phyloP scores from a whole-genome alignment of 768 basidiomycete species.

The Gautieria morchelliformis region DNA sequence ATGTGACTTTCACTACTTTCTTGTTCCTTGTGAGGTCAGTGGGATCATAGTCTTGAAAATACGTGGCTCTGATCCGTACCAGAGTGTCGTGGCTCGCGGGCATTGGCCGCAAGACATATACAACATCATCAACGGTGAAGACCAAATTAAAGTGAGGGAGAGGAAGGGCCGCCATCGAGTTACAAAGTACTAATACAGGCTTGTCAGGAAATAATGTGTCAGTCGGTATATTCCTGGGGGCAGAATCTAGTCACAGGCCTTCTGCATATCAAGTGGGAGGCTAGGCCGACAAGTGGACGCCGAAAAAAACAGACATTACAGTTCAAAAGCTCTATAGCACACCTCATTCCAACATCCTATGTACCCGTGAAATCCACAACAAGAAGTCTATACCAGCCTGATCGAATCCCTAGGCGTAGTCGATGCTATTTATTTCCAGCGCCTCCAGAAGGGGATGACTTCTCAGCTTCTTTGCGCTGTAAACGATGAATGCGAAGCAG shows the following conservation, averaged over 20 bases:
- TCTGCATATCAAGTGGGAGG: background rate
- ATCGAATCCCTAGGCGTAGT: background rate
- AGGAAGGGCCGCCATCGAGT: background rate
- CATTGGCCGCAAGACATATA: constrained; percentile 35
- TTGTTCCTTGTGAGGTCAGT: constrained; percentile 49
- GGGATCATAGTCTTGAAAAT: background rate
- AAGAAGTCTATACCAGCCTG: background rate
- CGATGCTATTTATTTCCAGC: constrained; percentile 1
- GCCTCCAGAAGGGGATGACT: background rate
- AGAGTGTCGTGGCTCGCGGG: constrained; percentile 51
- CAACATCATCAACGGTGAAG: background rate
- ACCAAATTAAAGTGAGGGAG: background rate
- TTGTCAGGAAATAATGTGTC: too few relatives aligned
- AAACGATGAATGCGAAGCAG: background rate
- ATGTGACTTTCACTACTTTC: constrained; percentile 53
- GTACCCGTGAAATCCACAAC: background rate
- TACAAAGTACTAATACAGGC: too few relatives aligned
- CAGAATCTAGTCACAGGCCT: background rate
- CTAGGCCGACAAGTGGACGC: too few relatives aligned
- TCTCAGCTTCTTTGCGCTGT: constrained; percentile 8
- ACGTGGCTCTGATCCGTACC: constrained; percentile 1
- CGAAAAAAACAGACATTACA: background rate
- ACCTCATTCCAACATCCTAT: background rate
- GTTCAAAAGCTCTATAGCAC: background rate
- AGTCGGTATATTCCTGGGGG: too few relatives aligned